A percentile compares a stretch with the other conserved stretches of the same genome.
phyloP scores from a whole-genome alignment of 352 stramenopile genomes.

The Phytophthora crassamura region DNA sequence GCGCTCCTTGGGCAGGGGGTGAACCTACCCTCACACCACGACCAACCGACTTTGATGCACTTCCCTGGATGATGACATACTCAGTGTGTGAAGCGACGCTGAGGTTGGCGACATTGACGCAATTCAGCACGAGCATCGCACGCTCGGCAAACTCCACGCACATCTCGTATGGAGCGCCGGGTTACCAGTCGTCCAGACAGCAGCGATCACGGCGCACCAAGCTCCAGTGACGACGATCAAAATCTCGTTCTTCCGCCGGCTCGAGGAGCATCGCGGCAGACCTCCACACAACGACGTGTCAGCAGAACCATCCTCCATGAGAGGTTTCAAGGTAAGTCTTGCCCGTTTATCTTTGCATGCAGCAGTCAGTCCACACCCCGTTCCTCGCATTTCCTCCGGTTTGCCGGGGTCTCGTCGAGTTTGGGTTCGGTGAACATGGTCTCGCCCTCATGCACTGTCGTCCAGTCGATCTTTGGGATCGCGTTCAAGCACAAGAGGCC shows the following conservation, averaged over 20 bases:
- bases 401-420: constrained; percentile 5
- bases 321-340: constrained; percentile 15
- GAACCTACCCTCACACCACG: too few relatives aligned
- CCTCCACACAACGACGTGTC: constrained; percentile 1
- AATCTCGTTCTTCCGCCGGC: too few relatives aligned
- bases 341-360: constrained; percentile 12
- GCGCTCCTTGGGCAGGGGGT: too few relatives aligned
- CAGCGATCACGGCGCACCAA: not conserved
- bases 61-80: not conserved
- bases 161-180: too few relatives aligned
- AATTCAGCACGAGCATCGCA: not conserved
- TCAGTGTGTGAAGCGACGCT: not conserved
- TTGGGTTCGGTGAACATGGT: constrained; percentile 5
- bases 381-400: constrained; percentile 2
- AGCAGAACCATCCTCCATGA: not conserved
- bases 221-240: not conserved
- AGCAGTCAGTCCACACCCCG: constrained; percentile 7
- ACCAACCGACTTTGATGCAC: too few relatives aligned
- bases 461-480: constrained; percentile 1
- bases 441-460: constrained; percentile 14
- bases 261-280: not conserved
- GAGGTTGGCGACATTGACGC: not conserved
- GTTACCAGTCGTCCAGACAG: too few relatives aligned
- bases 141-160: not conserved
- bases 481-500: not conserved